Evolutionary conservation across 352 stramenopile genomes (phyloP).

Genomic region (Thalassiosira hispida): DNA sequence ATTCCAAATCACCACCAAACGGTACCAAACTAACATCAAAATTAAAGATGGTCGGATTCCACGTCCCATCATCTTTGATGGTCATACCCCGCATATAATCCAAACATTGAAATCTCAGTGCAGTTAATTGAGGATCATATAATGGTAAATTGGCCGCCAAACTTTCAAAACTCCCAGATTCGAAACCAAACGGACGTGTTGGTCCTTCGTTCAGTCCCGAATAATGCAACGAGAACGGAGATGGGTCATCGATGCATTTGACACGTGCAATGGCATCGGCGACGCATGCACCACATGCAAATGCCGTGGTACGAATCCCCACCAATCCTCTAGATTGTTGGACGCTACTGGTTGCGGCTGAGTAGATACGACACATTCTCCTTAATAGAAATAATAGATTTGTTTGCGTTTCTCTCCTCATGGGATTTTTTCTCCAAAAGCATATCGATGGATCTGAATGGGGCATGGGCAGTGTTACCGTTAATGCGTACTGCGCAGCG

Average conservation of each 20-base stretch:
- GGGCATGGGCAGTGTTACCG: conserved; percentile 1
- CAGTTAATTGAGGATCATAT: conserved; percentile 84
- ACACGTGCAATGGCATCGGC: conserved; percentile 89
- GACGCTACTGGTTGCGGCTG: conserved; percentile 85
- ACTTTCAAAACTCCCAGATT: conserved; percentile 87
- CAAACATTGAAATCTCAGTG: conserved; percentile 85
- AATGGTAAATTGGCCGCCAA: conserved; percentile 87
- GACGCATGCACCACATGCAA: conserved; percentile 88
- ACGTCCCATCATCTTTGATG: conserved; percentile 74
- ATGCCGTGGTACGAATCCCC: conserved; percentile 88
- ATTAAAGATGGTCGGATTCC: conserved; percentile 85
- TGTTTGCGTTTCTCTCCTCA: conserved; percentile 90
- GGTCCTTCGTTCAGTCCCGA: conserved; percentile 87
- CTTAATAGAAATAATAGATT: conserved; percentile 89
- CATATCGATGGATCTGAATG: conserved; percentile 52
- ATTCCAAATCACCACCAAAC: conserved; percentile 77
- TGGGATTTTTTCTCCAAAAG: conserved; percentile 87
- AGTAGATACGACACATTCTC: conserved; percentile 87
- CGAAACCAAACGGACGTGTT: conserved; percentile 89
- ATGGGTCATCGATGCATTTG: conserved; percentile 88
- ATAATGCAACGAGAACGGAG: conserved; percentile 87
- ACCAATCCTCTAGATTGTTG: conserved; percentile 89
- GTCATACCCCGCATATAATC: conserved; percentile 88
- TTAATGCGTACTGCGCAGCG: conserved; percentile 84
- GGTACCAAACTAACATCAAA: conserved; percentile 82